These are phyloP conservation scores for Chaetomiaceae sp. DNA, from an alignment of 2,329 filamentous ascomycete species.

Conservation along the genomic window DNA sequence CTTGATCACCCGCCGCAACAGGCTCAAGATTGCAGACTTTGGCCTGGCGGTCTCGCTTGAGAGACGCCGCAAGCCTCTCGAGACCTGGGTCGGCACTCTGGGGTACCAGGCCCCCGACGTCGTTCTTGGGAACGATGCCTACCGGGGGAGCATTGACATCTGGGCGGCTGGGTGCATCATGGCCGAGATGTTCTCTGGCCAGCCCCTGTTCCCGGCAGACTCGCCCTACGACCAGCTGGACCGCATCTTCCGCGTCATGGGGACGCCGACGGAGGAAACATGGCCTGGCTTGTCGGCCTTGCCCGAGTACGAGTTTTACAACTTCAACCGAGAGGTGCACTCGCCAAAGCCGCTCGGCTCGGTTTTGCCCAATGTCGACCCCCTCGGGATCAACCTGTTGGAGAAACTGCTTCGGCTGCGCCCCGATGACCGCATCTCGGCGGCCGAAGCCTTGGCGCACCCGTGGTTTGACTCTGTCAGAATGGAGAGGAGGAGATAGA, in stretches of 20 bases:
- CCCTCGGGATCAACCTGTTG: constrained; percentile 81
- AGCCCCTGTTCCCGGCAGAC: constrained; percentile 92
- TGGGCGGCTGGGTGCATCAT: constrained; percentile 99
- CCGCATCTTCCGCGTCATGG: constrained; percentile 98
- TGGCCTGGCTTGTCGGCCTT: constrained; percentile 95
- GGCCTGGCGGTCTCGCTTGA: constrained; percentile 94
- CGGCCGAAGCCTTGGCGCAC: constrained; percentile 79
- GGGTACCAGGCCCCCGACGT: constrained; percentile 98
- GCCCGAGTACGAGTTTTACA: constrained; percentile 95
- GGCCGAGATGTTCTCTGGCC: constrained; percentile 98
- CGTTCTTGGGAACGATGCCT: constrained; percentile 85
- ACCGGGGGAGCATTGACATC: constrained; percentile 99
- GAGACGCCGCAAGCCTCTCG: constrained; percentile 94
- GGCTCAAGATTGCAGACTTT: constrained; percentile 91
- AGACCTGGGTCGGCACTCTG: constrained; percentile 95
- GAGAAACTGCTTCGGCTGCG: constrained; percentile 87
- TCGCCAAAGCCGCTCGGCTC: constrained; percentile 83
- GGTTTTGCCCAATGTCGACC: constrained; percentile 87
- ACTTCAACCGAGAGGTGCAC: constrained; percentile 93
- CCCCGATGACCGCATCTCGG: constrained; percentile 86
- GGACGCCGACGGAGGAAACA: constrained; percentile 87
- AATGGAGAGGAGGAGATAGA: no score
- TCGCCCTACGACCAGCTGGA: constrained; percentile 97
- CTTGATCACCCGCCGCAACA: constrained; percentile 85
- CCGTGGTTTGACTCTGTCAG: no score